Conservation (phyloP, 192 early-diverging fungal genomes). For the Fimicolochytrium jonesii region DNA sequence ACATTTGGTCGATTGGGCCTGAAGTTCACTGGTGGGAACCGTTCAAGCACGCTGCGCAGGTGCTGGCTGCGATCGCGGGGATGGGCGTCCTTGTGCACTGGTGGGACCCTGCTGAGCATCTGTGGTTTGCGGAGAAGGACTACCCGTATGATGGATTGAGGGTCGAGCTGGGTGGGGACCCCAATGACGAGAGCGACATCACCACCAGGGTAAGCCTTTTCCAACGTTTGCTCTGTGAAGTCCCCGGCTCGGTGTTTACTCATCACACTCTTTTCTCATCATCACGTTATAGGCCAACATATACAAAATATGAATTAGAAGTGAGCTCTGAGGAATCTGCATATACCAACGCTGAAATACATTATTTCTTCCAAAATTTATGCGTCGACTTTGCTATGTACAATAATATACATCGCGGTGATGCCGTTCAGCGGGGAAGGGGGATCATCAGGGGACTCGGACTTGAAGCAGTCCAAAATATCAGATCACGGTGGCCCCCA, state of each 20-base stretch:
- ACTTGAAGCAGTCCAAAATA: no score
- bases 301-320: constrained; percentile 8
- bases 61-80: constrained; percentile 17
- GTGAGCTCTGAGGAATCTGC: no score
- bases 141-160: constrained; percentile 49
- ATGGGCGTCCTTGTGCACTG: constrained; percentile 26
- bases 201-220: constrained; percentile 21
- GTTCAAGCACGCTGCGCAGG: constrained; percentile 16
- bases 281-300: neutral
- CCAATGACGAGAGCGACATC: constrained; percentile 38
- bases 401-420: no score
- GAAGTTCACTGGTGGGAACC: constrained; percentile 20
- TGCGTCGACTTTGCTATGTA: no score
- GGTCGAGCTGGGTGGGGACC: constrained; percentile 51
- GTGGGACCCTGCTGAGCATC: constrained; percentile 39
- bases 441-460: no score
- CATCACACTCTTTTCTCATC: neutral
- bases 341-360: no score
- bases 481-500: no score
- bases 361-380: no score
- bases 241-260: neutral
- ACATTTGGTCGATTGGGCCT: constrained; percentile 40
- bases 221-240: neutral
- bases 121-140: constrained; percentile 40
- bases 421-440: no score